Base-by-base conservation (phyloP, 2,329 filamentous ascomycete genomes). In the Acephala macrosclerotiorum region DNA sequence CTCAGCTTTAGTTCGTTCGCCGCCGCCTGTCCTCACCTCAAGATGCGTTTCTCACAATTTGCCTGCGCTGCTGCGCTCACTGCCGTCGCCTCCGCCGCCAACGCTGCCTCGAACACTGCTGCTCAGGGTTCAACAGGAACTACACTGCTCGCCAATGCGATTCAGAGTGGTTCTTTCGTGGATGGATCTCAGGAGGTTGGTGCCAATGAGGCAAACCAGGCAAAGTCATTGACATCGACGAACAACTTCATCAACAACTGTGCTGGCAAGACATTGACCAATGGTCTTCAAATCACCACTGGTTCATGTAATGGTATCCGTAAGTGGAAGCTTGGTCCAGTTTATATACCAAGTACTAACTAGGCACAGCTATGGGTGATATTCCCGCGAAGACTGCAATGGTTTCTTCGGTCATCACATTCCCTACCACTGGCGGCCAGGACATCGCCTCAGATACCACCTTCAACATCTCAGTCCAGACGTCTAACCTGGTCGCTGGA, bases 271-370 rank as follows among this genome's bases (percentile, higher is more conserved):
- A 83, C 80, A 0, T 75, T 88, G 59, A 90, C 88, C 69, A 87
- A 91, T 71, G 88, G 88, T 73, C 77, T 83, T 38, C 88, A 90
- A 75, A 79, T 84, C 59, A 80, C 79, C 64, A 76, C 70, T 8
- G 88, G 88, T 22, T 90, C 88, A 40, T 91, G 88, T 79, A 91
- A 90, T 33, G 75, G 75, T 63, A 76, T 77, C 49, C 62, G 75
- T 77, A 72, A 72, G 75, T 75, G 8, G 11, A 49, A 26, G 18
- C 4, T 38, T 2, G 8, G 12, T 25, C 9, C 14, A 4, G 12
- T 20, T 14, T 6, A n/a, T 35, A 18, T 18, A 25, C 9, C 29
- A 49, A n/a, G 1, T 29, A 53, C 56, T 60, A 22, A 66, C 51
- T 5, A 6, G 18, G 14, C 12, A 71, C 70, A 77, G 75, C 71